Conservation (phyloP, 2,329 filamentous ascomycete species). For the Claviceps sp. region DNA sequence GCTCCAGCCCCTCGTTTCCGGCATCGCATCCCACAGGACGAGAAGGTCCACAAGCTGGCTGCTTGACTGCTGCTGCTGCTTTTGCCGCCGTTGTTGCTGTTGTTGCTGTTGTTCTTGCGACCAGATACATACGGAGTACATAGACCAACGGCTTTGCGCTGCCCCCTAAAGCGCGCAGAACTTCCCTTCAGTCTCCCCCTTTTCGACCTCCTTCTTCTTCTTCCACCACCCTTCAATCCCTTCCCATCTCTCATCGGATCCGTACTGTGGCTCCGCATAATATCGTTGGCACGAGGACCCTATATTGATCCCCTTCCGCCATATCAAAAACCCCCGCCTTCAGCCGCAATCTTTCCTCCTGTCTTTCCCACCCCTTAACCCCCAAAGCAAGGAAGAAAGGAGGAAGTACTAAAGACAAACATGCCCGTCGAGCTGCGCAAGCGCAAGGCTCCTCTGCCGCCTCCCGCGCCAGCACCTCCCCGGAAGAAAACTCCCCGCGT, state of each 20-base stretch:
- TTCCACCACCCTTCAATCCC: conserved; percentile 4
- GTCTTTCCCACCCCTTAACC: neutral
- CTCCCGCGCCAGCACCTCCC: conserved; percentile 30
- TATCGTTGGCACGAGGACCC: neutral
- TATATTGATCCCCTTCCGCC: neutral
- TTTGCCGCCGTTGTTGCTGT: too few relatives aligned
- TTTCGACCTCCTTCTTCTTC: conserved; percentile 1
- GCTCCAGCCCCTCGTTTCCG: too few relatives aligned
- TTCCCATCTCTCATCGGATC: neutral
- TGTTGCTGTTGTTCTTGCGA: too few relatives aligned
- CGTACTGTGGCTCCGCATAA: neutral
- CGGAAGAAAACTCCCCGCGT: conserved; percentile 11
- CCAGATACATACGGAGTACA: too few relatives aligned
- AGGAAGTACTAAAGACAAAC: neutral
- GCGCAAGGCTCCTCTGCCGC: conserved; percentile 41
- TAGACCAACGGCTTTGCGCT: too few relatives aligned
- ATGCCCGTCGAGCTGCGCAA: conserved; percentile 49
- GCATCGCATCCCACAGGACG: too few relatives aligned
- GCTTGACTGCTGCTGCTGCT: too few relatives aligned
- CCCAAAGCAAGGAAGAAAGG: neutral
- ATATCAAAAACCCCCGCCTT: neutral
- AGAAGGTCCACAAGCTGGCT: too few relatives aligned
- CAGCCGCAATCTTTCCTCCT: neutral
- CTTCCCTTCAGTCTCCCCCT: neutral
- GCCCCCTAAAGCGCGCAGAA: too few relatives aligned